Percentiles rank a stretch among this genome's conserved stretches.
These are phyloP conservation scores for Venturia oleaginea DNA, from an alignment of 2,329 filamentous ascomycete species.

Conservation along the genomic window DNA sequence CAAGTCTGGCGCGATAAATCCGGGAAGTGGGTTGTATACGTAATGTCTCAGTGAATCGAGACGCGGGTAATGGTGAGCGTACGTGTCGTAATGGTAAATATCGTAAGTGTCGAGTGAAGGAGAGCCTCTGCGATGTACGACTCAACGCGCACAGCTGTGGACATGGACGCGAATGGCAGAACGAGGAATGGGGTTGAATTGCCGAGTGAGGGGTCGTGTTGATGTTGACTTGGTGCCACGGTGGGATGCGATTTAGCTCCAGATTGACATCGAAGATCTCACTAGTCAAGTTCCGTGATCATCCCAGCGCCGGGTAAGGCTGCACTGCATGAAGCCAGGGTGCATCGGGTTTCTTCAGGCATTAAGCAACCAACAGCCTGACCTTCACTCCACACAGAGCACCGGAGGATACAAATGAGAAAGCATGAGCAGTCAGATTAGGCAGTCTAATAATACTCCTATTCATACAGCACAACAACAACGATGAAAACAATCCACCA, in stretches of 20 bases:
- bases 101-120: too few species aligned
- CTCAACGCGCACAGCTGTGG: neutral
- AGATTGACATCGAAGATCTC: too few species aligned
- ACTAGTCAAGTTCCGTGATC: too few species aligned
- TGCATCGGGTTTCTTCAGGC: neutral
- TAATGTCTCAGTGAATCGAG: neutral
- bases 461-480: neutral
- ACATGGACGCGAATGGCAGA: neutral
- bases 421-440: neutral
- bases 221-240: neutral
- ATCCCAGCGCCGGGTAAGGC: conserved; percentile 4
- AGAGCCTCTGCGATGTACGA: too few species aligned
- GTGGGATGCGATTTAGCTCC: neutral
- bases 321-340: neutral
- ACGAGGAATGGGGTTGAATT: neutral
- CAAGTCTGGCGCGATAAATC: neutral
- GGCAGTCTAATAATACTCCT: neutral
- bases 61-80: too few species aligned
- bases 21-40: neutral
- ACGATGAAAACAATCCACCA: neutral
- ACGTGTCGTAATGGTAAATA: too few species aligned
- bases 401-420: neutral
- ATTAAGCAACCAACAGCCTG: neutral
- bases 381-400: neutral
- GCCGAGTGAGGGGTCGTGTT: neutral